Percentiles rank a stretch among this genome's conserved stretches.
Evolutionary conservation across 345 rosid genomes (phyloP).

Genomic region (Combretum micranthum): DNA sequence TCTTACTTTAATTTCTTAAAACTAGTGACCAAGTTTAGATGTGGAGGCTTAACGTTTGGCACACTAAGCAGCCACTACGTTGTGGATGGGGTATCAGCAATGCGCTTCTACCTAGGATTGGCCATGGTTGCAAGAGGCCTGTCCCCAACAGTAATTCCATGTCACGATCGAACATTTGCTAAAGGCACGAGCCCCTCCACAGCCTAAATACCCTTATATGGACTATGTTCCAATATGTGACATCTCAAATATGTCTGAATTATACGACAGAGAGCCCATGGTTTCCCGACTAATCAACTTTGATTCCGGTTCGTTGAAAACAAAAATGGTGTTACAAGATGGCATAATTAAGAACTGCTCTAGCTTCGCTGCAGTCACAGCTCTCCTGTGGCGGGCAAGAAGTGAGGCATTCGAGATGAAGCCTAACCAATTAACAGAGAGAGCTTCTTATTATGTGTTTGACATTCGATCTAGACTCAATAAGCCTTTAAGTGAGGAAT

Average conservation of each 20-base stretch:
- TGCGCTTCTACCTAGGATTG: conserved; percentile 32
- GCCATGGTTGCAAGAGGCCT: conserved; percentile 22
- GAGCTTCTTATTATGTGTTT: conserved; percentile 8
- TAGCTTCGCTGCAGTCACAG: conserved; percentile 4
- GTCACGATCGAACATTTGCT: conserved; percentile 15
- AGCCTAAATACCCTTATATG: conserved; percentile 12
- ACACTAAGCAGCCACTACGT: conserved; percentile 21
- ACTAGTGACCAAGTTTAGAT: conserved; percentile 30
- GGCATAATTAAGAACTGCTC: conserved; percentile 5
- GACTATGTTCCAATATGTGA: conserved; percentile 25
- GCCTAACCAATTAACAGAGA: too few relatives aligned
- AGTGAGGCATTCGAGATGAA: too few relatives aligned
- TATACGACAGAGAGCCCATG: conserved; percentile 1
- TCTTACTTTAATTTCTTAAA: too few relatives aligned
- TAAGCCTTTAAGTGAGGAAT: not conserved
- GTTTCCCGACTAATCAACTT: conserved; percentile 1
- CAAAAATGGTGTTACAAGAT: not conserved
- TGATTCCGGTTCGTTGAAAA: conserved; percentile 1
- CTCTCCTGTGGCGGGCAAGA: not conserved
- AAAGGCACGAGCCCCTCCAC: conserved; percentile 21
- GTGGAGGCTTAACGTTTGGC: conserved; percentile 30
- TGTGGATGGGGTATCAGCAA: conserved; percentile 24
- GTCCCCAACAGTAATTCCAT: conserved; percentile 10
- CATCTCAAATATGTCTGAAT: conserved; percentile 11
- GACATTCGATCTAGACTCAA: conserved; percentile 11